Evolutionary conservation across 345 rosid genomes (phyloP), one percentile per base, ranked within the genome.

Genomic region (Camelina sativa): DNA sequence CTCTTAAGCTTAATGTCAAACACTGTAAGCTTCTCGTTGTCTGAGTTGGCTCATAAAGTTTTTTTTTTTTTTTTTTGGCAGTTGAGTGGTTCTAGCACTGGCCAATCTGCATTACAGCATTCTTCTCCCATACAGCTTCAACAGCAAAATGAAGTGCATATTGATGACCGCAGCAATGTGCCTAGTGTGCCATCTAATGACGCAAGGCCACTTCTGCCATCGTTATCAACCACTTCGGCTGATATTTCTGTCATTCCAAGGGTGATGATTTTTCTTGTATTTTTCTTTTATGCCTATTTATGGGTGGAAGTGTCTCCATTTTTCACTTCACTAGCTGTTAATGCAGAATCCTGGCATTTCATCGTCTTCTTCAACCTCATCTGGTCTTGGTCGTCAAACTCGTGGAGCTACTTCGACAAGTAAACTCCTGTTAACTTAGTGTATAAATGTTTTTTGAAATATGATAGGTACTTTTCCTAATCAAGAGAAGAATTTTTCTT

Each of bases 401-500:
- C 86, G 98, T 46, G 92, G 66, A 56, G 86, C 77, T 75, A 65
- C 94, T 69, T 90, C 98, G 16, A 86, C 97, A 15, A 91, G 99
- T 95, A 90, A 83, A 68, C 62, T 79, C 64, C 67, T 28, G 30
- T 69, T 37, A 6, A 43, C 69, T 72, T 75, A 67, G n/a, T 40
- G 65, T 34, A 16, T 62, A 64, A 60, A n/a, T 11, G 2, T 23
- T 65, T 38, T 43, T 66, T 66, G 22, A 43, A 20, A 41, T 60
- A 53, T 20, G 20, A 58, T 38, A 58, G 52, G 20, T 40, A 38
- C 20, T 10, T 41, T 46, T 34, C 52, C 44, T 62, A 28, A 48
- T 35, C 32, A 65, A 25, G 52, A 54, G 51, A 69, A 25, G 71
- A 66, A 11, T 53, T 43, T 43, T 43, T 69, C 41, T 72, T 69